A percentile compares a stretch with the other conserved stretches of the same genome.
Conservation (phyloP, 192 early-diverging fungal genomes). For the Rhizoclosmatium globosum region DNA sequence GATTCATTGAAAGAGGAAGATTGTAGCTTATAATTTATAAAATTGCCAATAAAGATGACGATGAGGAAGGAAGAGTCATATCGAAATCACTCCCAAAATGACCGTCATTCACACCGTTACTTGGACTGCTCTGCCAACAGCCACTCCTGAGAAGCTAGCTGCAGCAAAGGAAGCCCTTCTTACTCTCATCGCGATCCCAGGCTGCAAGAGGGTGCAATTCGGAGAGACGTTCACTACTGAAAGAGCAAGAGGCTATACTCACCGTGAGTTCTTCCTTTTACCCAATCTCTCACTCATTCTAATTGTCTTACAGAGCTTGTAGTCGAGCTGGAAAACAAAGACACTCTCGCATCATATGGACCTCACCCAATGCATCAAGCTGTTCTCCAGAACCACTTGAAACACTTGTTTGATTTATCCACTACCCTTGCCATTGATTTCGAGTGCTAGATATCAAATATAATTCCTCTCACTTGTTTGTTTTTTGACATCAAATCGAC, state of each 20-base stretch:
- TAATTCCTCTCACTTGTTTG: too few species aligned
- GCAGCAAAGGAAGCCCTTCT: constrained; percentile 1
- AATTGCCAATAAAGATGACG: too few species aligned
- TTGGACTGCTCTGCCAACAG: not conserved
- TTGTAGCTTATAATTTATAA: too few species aligned
- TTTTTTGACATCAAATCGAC: too few species aligned
- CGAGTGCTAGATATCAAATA: too few species aligned
- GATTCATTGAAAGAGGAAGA: too few species aligned
- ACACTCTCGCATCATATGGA: constrained; percentile 2
- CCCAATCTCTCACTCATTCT: not conserved
- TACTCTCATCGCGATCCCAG: constrained; percentile 7
- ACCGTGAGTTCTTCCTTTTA: not conserved
- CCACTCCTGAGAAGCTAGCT: not conserved
- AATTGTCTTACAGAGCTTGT: not conserved
- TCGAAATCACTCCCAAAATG: too few species aligned
- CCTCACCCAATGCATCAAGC: constrained; percentile 4
- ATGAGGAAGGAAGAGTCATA: too few species aligned
- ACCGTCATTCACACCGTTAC: constrained; percentile 16
- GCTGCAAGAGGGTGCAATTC: constrained; percentile 15
- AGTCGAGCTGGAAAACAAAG: constrained; percentile 7
- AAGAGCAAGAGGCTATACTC: not conserved
- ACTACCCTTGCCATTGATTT: constrained; percentile 16
- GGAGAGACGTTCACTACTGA: constrained; percentile 22
- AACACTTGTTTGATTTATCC: constrained; percentile 19
- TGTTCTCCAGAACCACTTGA: not conserved